Evolutionary conservation across 129 eudicot genomes (phyloP).

Genomic region (Sambucus nigra): DNA sequence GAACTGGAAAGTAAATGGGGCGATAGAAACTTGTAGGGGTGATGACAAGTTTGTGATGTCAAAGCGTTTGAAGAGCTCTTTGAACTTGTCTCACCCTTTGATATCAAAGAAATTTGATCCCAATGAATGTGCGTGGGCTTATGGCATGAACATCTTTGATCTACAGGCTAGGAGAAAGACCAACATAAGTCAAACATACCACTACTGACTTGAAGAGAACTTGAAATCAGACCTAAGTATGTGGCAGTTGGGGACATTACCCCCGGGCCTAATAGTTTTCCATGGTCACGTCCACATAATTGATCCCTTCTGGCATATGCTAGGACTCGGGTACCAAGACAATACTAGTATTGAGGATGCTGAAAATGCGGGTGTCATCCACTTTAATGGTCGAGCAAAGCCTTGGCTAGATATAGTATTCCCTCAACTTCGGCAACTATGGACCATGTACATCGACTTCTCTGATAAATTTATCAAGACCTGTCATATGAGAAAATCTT

Average conservation of each 20-base stretch:
- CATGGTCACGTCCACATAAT: slow-evolving; percentile 92
- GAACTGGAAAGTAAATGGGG: slow-evolving; percentile 86
- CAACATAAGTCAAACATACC: too few relatives aligned
- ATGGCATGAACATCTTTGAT: too few relatives aligned
- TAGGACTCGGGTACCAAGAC: slow-evolving; percentile 90
- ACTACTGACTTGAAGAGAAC: slow-evolving; percentile 80
- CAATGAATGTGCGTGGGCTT: slow-evolving; percentile 97
- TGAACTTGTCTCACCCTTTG: too few relatives aligned
- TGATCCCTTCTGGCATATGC: slow-evolving; percentile 98
- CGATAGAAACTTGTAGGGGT: slow-evolving; percentile 94
- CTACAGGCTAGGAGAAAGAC: too few relatives aligned
- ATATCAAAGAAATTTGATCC: slow-evolving; percentile 76
- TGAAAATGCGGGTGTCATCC: too few relatives aligned
- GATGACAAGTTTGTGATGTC: slow-evolving; percentile 97
- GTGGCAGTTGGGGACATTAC: too few relatives aligned
- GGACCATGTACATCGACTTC: too few relatives aligned
- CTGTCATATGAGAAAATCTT: slow-evolving; percentile 54
- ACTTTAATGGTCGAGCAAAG: too few relatives aligned
- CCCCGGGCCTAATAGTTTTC: slow-evolving; percentile 88
- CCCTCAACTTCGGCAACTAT: too few relatives aligned
- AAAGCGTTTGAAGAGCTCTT: slow-evolving; percentile 73
- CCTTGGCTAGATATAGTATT: too few relatives aligned
- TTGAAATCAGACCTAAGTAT: slow-evolving; percentile 83
- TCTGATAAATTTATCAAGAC: too few relatives aligned
- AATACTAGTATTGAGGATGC: too few relatives aligned